Evolutionary conservation across 257 asterid genomes (phyloP).

Genomic region (Plantago ovata): DNA sequence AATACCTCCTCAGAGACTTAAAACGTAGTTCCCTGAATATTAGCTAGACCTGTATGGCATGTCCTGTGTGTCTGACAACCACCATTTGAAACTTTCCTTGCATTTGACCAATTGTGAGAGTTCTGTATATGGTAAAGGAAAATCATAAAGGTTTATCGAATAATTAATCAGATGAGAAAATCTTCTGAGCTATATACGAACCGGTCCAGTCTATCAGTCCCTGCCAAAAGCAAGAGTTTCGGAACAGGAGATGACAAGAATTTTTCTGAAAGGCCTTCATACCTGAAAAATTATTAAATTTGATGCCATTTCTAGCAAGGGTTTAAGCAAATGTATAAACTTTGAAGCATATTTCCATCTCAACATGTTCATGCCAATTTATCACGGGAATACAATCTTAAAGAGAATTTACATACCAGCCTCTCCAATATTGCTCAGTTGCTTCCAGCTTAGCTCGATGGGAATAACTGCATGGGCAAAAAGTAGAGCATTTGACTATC

Average conservation of each 20-base stretch:
- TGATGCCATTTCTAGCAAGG: slow-evolving; percentile 6
- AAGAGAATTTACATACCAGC: slow-evolving; percentile 58
- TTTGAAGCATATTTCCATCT: too few relatives aligned
- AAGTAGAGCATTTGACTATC: slow-evolving; percentile 17
- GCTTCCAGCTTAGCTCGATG: slow-evolving; percentile 85
- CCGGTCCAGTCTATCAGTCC: slow-evolving; percentile 98
- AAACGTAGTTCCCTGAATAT: not conserved
- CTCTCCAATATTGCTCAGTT: slow-evolving; percentile 93
- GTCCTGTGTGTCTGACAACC: slow-evolving; percentile 90
- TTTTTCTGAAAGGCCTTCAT: slow-evolving; percentile 94
- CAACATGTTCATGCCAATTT: not conserved
- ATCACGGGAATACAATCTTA: not conserved
- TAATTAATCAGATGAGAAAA: not conserved
- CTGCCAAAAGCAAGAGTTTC: slow-evolving; percentile 92
- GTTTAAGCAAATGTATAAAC: not conserved
- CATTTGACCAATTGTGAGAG: slow-evolving; percentile 96
- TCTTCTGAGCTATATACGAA: slow-evolving; percentile 23
- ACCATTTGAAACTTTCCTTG: slow-evolving; percentile 99
- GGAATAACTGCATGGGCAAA: slow-evolving; percentile 51
- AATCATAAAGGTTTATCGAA: slow-evolving; percentile 10
- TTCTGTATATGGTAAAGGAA: slow-evolving; percentile 38
- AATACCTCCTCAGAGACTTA: not conserved
- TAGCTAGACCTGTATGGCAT: slow-evolving; percentile 80
- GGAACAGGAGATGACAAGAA: slow-evolving; percentile 81
- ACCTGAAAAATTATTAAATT: slow-evolving; percentile 49